Evolutionary conservation across 345 rosid species (phyloP).

Genomic region (Aurinia saxatilis): DNA sequence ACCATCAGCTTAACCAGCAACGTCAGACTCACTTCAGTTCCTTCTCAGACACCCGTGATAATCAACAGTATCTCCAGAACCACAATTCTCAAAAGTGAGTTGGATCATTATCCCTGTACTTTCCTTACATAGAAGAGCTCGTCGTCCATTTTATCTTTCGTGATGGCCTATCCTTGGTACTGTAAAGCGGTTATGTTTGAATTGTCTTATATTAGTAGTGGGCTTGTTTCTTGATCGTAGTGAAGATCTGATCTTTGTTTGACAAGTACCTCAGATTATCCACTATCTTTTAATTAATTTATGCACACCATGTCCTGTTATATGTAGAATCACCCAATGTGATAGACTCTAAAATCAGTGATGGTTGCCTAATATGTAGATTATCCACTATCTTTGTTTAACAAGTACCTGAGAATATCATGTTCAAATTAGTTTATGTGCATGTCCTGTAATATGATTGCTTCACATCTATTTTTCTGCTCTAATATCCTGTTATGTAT

Average conservation of each 20-base stretch:
- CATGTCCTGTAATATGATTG: neutral
- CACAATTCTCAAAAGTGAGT: slow-evolving; percentile 84
- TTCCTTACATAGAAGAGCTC: neutral
- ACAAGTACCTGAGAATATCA: neutral
- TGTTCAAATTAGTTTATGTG: neutral
- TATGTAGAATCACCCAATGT: slow-evolving; percentile 49
- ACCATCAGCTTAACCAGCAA: slow-evolving; percentile 97
- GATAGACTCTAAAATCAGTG: slow-evolving; percentile 65
- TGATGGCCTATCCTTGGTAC: neutral
- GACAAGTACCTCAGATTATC: neutral
- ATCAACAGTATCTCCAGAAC: slow-evolving; percentile 64
- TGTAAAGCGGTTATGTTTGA: neutral
- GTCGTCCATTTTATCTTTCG: neutral
- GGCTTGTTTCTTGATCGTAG: neutral
- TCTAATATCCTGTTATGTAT: slow-evolving; percentile 8
- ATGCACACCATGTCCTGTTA: too few species aligned
- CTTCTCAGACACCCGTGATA: slow-evolving; percentile 74
- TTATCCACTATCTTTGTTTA: too few species aligned
- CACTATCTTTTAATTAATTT: too few species aligned
- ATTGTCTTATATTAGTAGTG: neutral
- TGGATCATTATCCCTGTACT: neutral
- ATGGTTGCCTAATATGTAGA: too few species aligned
- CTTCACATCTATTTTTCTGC: slow-evolving; percentile 3
- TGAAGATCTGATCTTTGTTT: neutral
- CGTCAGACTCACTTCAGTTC: slow-evolving; percentile 77